These are phyloP conservation scores for Arachnopeziza araneosa DNA, from an alignment of 2,329 filamentous ascomycete genomes.

Conservation along the genomic window DNA sequence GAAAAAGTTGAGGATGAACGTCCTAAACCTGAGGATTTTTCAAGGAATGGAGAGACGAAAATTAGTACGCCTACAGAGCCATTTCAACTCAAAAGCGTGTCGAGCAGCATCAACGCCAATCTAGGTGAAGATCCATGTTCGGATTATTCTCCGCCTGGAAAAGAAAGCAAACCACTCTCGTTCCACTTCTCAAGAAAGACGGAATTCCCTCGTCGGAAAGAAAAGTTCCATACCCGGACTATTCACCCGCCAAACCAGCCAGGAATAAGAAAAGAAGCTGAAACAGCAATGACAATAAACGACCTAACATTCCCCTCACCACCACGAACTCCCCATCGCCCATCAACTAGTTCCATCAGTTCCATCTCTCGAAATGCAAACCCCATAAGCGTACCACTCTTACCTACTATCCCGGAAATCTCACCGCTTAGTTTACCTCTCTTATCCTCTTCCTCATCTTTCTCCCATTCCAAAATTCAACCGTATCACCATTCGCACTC, in stretches of 20 bases:
- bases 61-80: constrained; percentile 41
- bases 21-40: constrained; percentile 17
- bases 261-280: too few relatives aligned
- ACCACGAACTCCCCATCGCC: constrained; percentile 22
- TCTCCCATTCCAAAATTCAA: background rate
- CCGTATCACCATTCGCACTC: too few relatives aligned
- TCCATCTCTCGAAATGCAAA: too few relatives aligned
- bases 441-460: background rate
- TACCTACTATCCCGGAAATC: constrained; percentile 41
- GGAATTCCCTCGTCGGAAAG: background rate
- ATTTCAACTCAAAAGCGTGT: constrained; percentile 45
- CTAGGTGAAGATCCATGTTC: background rate
- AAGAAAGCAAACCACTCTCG: background rate
- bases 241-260: background rate
- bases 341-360: constrained; percentile 10
- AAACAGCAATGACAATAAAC: constrained; percentile 15
- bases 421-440: constrained; percentile 14
- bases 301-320: constrained; percentile 29
- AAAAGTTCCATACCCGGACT: background rate
- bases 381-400: constrained; percentile 18
- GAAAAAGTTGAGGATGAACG: constrained; percentile 13
- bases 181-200: background rate
- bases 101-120: background rate
- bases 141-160: background rate
- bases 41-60: constrained; percentile 26